Evolutionary conservation across 2,329 filamentous ascomycete genomes (phyloP).

Genomic region (Byssochlamys sp.): DNA sequence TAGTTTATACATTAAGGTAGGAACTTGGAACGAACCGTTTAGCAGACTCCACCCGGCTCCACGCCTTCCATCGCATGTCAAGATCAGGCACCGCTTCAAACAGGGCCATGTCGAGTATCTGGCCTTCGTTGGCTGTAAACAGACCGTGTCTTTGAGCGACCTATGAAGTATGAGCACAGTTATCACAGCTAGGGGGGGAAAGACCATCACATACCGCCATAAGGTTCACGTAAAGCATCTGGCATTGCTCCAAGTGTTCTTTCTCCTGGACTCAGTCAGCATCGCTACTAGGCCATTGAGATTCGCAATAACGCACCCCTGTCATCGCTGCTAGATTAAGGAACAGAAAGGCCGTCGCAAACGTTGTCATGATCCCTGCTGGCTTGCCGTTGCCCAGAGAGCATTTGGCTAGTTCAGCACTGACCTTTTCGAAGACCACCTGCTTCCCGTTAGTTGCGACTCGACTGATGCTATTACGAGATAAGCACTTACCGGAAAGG

Average conservation of each 20-base stretch:
- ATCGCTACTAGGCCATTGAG: slow-evolving; percentile 3
- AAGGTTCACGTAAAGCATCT: slow-evolving; percentile 43
- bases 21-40: slow-evolving; percentile 29
- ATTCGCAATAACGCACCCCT: slow-evolving; percentile 19
- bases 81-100: slow-evolving; percentile 36
- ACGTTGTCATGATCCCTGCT: slow-evolving; percentile 36
- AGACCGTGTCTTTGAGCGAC: slow-evolving; percentile 43
- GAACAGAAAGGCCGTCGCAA: slow-evolving; percentile 41
- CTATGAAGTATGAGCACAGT: slow-evolving; percentile 8
- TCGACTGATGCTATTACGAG: neutral
- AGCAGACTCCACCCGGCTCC: slow-evolving; percentile 43
- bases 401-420: slow-evolving; percentile 34
- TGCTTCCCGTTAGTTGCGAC: slow-evolving; percentile 3
- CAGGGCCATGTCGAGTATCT: slow-evolving; percentile 31
- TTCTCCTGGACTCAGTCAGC: slow-evolving; percentile 22
- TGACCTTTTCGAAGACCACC: slow-evolving; percentile 30
- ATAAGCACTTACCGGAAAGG: slow-evolving; percentile 29
- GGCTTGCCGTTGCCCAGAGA: slow-evolving; percentile 31
- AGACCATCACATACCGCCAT: slow-evolving; percentile 26
- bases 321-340: slow-evolving; percentile 42
- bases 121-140: slow-evolving; percentile 40
- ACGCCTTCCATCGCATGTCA: slow-evolving; percentile 43
- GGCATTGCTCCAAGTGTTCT: slow-evolving; percentile 38
- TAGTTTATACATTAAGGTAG: neutral
- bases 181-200: neutral